Conservation (phyloP, 2,329 filamentous ascomycete genomes). For the Spiromastix sp. region DNA sequence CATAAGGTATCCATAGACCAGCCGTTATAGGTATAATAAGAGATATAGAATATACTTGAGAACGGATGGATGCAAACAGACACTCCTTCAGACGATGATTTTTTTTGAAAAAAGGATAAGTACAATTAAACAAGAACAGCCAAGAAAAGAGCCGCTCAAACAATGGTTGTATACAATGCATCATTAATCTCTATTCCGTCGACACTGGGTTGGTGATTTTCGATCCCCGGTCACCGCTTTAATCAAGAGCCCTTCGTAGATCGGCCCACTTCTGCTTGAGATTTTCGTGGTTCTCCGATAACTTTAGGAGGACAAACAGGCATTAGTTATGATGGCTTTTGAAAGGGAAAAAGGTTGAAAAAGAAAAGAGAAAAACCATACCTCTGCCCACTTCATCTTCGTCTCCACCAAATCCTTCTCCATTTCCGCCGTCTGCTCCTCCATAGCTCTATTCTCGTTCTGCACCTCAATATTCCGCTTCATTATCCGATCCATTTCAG, state of each 20-base stretch:
- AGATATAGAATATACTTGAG: no score
- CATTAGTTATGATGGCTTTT: not conserved
- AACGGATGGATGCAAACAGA: no score
- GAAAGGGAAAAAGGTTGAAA: conserved; percentile 2
- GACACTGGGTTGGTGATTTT: no score
- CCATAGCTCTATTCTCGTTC: conserved; percentile 77
- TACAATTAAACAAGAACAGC: no score
- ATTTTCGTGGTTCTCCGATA: conserved; percentile 58
- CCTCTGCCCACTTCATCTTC: conserved; percentile 93
- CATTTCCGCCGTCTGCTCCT: conserved; percentile 84
- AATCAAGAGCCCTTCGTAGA: conserved; percentile 47
- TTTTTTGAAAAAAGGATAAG: no score
- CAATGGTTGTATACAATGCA: no score
- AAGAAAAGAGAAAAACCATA: conserved; percentile 40
- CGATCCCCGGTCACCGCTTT: no score
- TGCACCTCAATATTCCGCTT: conserved; percentile 86
- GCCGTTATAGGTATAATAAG: no score
- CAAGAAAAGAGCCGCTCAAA: no score
- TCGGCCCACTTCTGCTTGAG: conserved; percentile 70
- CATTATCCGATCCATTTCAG: conserved; percentile 86
- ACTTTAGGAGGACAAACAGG: conserved; percentile 40
- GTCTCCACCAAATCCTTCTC: conserved; percentile 86
- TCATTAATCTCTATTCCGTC: no score
- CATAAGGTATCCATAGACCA: no score
- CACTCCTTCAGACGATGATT: no score